These are phyloP conservation scores for Coprinellus aureogranulatus DNA, from an alignment of 768 basidiomycete species.

Conservation along the genomic window DNA sequence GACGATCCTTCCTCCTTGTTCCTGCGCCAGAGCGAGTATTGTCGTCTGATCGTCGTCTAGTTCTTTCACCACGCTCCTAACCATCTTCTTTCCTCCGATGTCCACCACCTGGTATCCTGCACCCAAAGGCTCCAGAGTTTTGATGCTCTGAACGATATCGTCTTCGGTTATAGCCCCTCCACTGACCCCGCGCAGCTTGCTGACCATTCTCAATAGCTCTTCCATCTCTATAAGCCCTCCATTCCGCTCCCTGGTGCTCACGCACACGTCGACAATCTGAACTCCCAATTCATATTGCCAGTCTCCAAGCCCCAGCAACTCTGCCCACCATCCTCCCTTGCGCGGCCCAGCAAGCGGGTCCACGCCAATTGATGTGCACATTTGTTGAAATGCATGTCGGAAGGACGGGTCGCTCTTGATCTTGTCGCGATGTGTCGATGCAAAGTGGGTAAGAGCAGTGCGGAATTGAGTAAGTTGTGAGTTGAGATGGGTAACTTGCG, in stretches of 20 bases:
- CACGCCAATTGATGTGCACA: conserved; percentile 93
- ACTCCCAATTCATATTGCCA: conserved; percentile 97
- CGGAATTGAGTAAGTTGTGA: conserved; percentile 84
- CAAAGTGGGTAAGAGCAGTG: conserved; percentile 74
- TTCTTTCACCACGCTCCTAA: conserved; percentile 86
- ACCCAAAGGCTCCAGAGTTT: conserved; percentile 81
- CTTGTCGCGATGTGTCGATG: conserved; percentile 75
- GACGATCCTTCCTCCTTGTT: conserved; percentile 65
- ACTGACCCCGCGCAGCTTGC: conserved; percentile 67
- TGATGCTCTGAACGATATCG: conserved; percentile 80
- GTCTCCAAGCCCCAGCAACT: conserved; percentile 82
- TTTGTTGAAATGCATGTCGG: conserved; percentile 88
- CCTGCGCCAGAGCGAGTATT: conserved; percentile 72
- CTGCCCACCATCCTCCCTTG: conserved; percentile 89
- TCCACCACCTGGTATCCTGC: conserved; percentile 88
- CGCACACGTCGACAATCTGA: conserved; percentile 90
- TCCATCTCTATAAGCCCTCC: conserved; percentile 90
- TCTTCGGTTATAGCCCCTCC: conserved; percentile 78
- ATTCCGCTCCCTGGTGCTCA: conserved; percentile 83
- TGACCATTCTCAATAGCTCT: conserved; percentile 78
- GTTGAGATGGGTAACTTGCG: conserved; percentile 77
- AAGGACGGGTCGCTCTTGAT: conserved; percentile 85
- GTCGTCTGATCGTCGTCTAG: conserved; percentile 87
- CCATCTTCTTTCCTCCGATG: conserved; percentile 73
- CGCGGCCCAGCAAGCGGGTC: conserved; percentile 88